phyloP scores from a whole-genome alignment of 352 stramenopile species.

The Phytophthora foliorum region DNA sequence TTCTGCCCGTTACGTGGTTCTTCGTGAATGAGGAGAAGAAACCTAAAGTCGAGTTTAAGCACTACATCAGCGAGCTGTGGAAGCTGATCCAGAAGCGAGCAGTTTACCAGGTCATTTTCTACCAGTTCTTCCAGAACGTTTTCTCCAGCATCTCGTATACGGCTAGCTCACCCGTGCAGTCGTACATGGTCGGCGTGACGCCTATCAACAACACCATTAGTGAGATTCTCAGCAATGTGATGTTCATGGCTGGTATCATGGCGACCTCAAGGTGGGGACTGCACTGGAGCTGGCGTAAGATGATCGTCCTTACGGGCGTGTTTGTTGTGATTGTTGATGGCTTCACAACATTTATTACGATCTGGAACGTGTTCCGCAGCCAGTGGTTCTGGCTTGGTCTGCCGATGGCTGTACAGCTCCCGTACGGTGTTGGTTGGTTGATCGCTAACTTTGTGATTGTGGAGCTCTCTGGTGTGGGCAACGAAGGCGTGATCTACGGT shows the following conservation, averaged over 20 bases:
- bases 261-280: constrained; percentile 22
- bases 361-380: background rate
- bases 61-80: constrained; percentile 1
- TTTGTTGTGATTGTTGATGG: background rate
- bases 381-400: background rate
- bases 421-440: constrained; percentile 45
- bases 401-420: constrained; percentile 42
- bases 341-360: background rate
- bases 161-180: background rate
- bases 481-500: constrained; percentile 53
- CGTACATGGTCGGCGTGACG: constrained; percentile 9
- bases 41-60: background rate
- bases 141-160: background rate
- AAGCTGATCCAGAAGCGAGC: background rate
- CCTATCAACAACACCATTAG: constrained; percentile 34
- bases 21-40: constrained; percentile 17
- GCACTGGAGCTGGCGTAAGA: background rate
- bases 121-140: background rate
- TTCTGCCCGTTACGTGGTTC: constrained; percentile 25
- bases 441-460: constrained; percentile 49
- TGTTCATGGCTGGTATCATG: constrained; percentile 34
- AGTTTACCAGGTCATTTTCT: background rate
- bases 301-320: background rate
- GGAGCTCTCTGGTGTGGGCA: constrained; percentile 51
- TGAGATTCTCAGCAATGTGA: constrained; percentile 28